Evolutionary conservation across 352 stramenopile genomes (phyloP).

Genomic region (Globisporangium parvum): DNA sequence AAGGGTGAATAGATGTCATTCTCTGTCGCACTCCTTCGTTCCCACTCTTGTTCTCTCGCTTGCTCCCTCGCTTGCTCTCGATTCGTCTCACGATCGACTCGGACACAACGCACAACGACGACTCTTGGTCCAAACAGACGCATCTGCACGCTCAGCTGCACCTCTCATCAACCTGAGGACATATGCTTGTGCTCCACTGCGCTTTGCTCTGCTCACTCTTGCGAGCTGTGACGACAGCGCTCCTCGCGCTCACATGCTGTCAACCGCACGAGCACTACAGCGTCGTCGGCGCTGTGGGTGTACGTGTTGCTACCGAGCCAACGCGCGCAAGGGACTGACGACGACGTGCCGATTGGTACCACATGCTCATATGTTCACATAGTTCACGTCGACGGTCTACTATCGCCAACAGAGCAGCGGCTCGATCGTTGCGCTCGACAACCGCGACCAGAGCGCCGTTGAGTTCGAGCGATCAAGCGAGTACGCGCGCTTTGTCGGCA

Average conservation of each 20-base stretch:
- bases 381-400: conserved; percentile 54
- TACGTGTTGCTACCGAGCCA: background rate
- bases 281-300: background rate
- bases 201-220: no score
- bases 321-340: background rate
- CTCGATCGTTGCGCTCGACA: conserved; percentile 52
- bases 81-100: background rate
- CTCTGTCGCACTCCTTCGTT: no score
- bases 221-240: no score
- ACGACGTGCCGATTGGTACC: no score
- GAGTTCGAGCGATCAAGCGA: conserved; percentile 30
- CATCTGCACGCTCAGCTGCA: background rate
- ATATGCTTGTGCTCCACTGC: no score
- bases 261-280: no score
- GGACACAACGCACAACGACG: no score
- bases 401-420: conserved; percentile 44
- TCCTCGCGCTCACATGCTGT: no score
- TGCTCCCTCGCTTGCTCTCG: no score
- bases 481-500: conserved; percentile 39
- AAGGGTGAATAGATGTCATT: no score
- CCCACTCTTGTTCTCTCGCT: no score
- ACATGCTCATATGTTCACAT: background rate
- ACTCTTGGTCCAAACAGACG: background rate
- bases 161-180: no score
- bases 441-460: conserved; percentile 21